Base-by-base conservation (phyloP, 1,284 basidiomycete genomes). In the Malassezia pachydermatis region DNA sequence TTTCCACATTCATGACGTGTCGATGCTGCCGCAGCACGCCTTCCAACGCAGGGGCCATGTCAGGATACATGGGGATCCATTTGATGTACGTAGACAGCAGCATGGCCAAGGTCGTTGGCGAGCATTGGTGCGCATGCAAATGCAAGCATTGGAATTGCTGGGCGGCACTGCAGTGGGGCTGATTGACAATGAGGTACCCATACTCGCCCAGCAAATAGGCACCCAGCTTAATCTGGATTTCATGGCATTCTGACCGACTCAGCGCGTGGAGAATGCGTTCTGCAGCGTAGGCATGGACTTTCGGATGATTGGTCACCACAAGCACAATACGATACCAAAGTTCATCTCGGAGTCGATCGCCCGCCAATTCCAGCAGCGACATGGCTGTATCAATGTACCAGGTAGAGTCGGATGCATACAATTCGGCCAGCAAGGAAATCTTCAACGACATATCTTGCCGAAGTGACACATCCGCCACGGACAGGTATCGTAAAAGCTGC, bases 301-400 rank as follows among this genome's bases (percentile, higher is more conserved):
- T 88, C 72, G 96, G 92, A 39, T 92, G 98, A 72, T 98, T 98
- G 41, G 88, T 94, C 25, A 95, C 88, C 54, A 98, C 94, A 72
- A 98, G 94, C 17, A 98, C 84, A 33, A 98, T 88, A 44, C 94
- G 85, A 73, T 92, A 96, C 94, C 94, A 98, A 23, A 98, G 90
- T 75, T 96, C 90, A 57, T 96, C 92, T 44, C 92, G 89, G 45
- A 98, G 90, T 70, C 96, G 90, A 66, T 96, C 94, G 41, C 94
- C 94, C 4, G 94, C 94, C 39, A 88, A 83, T 66, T 86, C 86
- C 73, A 99, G 90, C 52, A 98, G 80, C 69, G 90, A 84, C 59
- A 98, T 75, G 62, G 96, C 87, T 50, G 88, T 95, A 89, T 90
- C 54, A 22, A 61, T 54, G 29, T 60, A 57, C 67, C 72, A 87